Percentiles rank a stretch among this genome's conserved stretches.
Conservation (phyloP, 495 filamentous ascomycete species). For the Lentithecium fluviatile region DNA sequence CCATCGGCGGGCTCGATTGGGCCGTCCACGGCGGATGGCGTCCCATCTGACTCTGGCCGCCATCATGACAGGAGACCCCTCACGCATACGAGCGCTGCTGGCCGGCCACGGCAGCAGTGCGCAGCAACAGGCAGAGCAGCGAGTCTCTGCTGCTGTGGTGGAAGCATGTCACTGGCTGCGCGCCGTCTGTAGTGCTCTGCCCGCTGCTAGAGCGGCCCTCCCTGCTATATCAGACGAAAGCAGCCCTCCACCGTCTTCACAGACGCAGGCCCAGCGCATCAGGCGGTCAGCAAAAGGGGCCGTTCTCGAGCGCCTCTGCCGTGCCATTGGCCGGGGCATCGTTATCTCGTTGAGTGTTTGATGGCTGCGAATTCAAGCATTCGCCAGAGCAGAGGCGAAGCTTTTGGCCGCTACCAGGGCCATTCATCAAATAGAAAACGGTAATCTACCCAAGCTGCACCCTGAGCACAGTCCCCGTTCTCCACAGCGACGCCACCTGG, state of each 20-base stretch:
- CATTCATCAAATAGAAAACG: not conserved
- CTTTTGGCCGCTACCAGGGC: not conserved
- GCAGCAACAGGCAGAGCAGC: too few species aligned
- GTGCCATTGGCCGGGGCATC: not conserved
- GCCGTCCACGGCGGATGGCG: not conserved
- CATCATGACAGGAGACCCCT: not conserved
- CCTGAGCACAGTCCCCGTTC: not conserved
- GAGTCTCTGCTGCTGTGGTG: not conserved
- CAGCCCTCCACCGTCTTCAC: too few species aligned
- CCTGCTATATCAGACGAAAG: too few species aligned
- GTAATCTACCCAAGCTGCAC: not conserved
- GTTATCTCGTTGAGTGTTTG: conserved; percentile 7
- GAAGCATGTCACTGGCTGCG: too few species aligned
- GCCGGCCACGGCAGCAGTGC: not conserved
- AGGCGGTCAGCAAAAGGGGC: conserved; percentile 14
- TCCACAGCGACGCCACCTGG: not conserved
- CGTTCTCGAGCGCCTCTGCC: not conserved
- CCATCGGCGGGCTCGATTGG: not conserved
- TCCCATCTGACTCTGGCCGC: conserved; percentile 1
- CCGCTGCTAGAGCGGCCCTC: too few species aligned
- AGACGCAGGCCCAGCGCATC: conserved; percentile 1
- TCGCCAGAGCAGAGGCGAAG: conserved; percentile 13
- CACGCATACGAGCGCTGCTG: conserved; percentile 10
- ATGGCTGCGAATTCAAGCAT: conserved; percentile 11
- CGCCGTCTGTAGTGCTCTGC: too few species aligned